A percentile compares a stretch with the other conserved stretches of the same genome.
Conservation (phyloP, 305 asterid species). For the Solanum hybrid region DNA sequence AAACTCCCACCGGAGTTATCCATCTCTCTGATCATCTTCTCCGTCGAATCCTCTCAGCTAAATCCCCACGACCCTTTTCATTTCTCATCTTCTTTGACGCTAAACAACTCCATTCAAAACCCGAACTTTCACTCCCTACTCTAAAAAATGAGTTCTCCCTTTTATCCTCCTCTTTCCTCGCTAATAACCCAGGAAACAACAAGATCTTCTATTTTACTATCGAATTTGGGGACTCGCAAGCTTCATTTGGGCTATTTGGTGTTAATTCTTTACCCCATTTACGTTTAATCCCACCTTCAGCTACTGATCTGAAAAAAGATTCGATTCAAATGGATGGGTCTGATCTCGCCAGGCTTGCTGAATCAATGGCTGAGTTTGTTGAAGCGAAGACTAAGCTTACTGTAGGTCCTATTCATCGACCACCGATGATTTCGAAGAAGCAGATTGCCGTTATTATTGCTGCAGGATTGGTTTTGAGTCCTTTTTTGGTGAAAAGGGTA, state of each 20-base stretch:
- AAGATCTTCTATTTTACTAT: slow-evolving; percentile 48
- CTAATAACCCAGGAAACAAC: slow-evolving; percentile 32
- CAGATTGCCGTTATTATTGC: slow-evolving; percentile 34
- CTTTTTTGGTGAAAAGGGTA: slow-evolving; percentile 41
- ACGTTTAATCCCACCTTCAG: slow-evolving; percentile 54
- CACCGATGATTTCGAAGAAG: slow-evolving; percentile 48
- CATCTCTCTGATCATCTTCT: slow-evolving; percentile 62
- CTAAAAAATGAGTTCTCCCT: slow-evolving; percentile 67
- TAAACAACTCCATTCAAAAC: slow-evolving; percentile 56
- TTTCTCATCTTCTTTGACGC: slow-evolving; percentile 81
- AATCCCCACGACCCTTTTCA: slow-evolving; percentile 70
- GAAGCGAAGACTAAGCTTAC: slow-evolving; percentile 33
- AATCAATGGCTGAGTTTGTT: slow-evolving; percentile 76
- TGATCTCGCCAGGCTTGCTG: slow-evolving; percentile 55
- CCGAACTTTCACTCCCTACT: slow-evolving; percentile 63
- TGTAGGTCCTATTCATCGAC: slow-evolving; percentile 56
- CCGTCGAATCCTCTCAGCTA: slow-evolving; percentile 52
- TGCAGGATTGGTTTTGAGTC: slow-evolving; percentile 28
- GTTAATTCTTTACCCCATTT: slow-evolving; percentile 71
- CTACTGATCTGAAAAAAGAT: slow-evolving; percentile 40
- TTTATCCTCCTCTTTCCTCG: slow-evolving; percentile 47
- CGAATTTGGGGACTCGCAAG: slow-evolving; percentile 61
- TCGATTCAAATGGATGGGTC: slow-evolving; percentile 66
- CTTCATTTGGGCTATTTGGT: slow-evolving; percentile 45
- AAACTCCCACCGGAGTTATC: slow-evolving; percentile 54